Base-by-base conservation (phyloP, 164 flowering plant genomes). In the Sedum album region DNA sequence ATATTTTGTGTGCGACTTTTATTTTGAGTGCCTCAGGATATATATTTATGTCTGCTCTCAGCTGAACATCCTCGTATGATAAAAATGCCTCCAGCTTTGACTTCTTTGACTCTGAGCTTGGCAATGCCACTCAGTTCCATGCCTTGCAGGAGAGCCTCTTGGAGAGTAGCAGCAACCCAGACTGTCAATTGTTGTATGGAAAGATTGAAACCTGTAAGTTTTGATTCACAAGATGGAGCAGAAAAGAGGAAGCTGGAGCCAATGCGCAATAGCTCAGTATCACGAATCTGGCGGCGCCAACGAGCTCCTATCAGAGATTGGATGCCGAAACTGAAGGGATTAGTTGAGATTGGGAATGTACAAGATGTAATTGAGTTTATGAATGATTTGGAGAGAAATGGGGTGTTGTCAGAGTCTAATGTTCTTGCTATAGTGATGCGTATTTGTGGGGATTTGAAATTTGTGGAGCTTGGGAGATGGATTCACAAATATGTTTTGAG, bases 391-490 rank as follows among this genome's bases (percentile, higher is more conserved):
- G 73, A 69, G 65, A 75, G 48, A 21, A 70, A 30, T 41, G 73
- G 75, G 41, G 63, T 64, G 53, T 23, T 26, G 35, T 26, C 72
- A n/a, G 72, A 71, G 14, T 46, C 68, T 6, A 33, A 4, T 21
- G 44, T 41, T 71, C 48, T 75, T 39, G 15, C 67, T 36, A 71
- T 49, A 39, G 11, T 78, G 68, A 21, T 78, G 61, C 75, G 74
- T 66, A 73, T 74, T n/a, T 78, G 78, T 65, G 28, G 38, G 11
- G 70, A 69, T 60, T 71, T 49, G 5, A 75, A 74, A 66, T 66
- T 67, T 23, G 64, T 77, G 62, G 73, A 68, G 61, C 49, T 60
- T 25, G 77, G 77, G 44, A 77, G 41, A 64, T 67, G 73, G 66
- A 65, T 70, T 23, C 79, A 80, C 69, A 67, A 66, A 14, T 26